Conservation (phyloP, 2,329 filamentous ascomycete genomes). For the Penicillium sp. region DNA sequence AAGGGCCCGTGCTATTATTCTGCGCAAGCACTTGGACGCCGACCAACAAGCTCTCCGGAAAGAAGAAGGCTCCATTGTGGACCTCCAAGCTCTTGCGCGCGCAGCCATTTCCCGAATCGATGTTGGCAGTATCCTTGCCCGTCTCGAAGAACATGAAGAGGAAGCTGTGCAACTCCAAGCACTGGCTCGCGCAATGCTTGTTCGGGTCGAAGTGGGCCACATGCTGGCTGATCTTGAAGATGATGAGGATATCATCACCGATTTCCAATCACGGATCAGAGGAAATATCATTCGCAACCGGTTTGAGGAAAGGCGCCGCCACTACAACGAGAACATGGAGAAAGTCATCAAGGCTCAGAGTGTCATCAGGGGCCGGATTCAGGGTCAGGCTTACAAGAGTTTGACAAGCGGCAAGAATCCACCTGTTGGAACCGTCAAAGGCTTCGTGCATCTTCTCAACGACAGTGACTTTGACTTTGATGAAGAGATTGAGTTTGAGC, state of each 20-base stretch:
- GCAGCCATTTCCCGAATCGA: slow-evolving; percentile 40
- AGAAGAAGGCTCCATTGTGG: slow-evolving; percentile 29
- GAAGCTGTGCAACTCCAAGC: slow-evolving; percentile 68
- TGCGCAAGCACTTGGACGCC: slow-evolving; percentile 29
- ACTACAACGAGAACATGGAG: slow-evolving; percentile 95
- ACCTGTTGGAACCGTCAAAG: slow-evolving; percentile 92
- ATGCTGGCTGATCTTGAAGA: slow-evolving; percentile 73
- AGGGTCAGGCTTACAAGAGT: slow-evolving; percentile 97
- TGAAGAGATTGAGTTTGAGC: slow-evolving; percentile 94
- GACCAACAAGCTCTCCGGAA: slow-evolving; percentile 30
- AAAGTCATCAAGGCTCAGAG: slow-evolving; percentile 99
- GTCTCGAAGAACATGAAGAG: slow-evolving; percentile 63
- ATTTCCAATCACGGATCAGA: slow-evolving; percentile 68
- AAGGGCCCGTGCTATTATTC: slow-evolving; percentile 41
- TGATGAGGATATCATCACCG: slow-evolving; percentile 70
- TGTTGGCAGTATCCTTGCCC: slow-evolving; percentile 55
- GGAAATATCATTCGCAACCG: slow-evolving; percentile 67
- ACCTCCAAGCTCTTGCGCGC: slow-evolving; percentile 39
- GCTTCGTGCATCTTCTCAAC: slow-evolving; percentile 94
- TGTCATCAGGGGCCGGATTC: slow-evolving; percentile 87
- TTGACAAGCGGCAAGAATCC: slow-evolving; percentile 94
- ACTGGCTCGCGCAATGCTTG: slow-evolving; percentile 70
- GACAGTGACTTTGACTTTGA: slow-evolving; percentile 99
- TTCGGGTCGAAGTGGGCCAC: slow-evolving; percentile 67
- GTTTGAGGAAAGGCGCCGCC: slow-evolving; percentile 80